Percentiles rank a stretch among this genome's conserved stretches.
These are phyloP conservation scores for Coriolopsis trogii DNA, from an alignment of 1,284 basidiomycete species.

Conservation along the genomic window DNA sequence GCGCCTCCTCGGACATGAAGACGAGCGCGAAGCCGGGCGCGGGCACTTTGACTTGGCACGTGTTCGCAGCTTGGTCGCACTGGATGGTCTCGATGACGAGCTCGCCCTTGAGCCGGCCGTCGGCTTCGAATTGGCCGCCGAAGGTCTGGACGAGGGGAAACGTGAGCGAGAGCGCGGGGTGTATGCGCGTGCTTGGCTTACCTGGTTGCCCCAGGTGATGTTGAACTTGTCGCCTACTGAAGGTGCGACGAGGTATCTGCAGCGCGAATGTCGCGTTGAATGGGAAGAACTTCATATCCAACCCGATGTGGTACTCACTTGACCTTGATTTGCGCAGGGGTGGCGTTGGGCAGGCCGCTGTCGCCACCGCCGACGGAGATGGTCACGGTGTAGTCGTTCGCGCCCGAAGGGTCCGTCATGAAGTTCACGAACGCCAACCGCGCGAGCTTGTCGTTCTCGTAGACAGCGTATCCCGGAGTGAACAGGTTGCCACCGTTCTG, in stretches of 20 bases:
- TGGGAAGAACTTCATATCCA: too few relatives aligned
- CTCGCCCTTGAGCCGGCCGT: slow-evolving; percentile 60
- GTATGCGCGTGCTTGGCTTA: slow-evolving; percentile 24
- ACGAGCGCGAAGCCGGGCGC: slow-evolving; percentile 76
- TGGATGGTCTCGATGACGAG: slow-evolving; percentile 52
- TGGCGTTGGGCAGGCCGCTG: slow-evolving; percentile 37
- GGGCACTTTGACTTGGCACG: slow-evolving; percentile 64
- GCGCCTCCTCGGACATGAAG: slow-evolving; percentile 57
- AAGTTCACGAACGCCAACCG: slow-evolving; percentile 74
- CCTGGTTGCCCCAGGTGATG: slow-evolving; percentile 74
- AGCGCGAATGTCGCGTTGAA: too few relatives aligned
- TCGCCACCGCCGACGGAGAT: slow-evolving; percentile 48
- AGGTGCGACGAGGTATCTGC: slow-evolving; percentile 54
- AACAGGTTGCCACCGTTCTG: slow-evolving; percentile 51
- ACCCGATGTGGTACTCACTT: too few relatives aligned
- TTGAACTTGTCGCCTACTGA: slow-evolving; percentile 66
- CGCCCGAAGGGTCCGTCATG: slow-evolving; percentile 54
- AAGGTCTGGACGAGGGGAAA: slow-evolving; percentile 53
- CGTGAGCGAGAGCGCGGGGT: neutral
- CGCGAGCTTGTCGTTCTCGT: slow-evolving; percentile 59
- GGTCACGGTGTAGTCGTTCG: slow-evolving; percentile 50
- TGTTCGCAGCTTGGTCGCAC: slow-evolving; percentile 52
- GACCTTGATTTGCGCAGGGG: slow-evolving; percentile 51
- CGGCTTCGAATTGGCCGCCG: slow-evolving; percentile 60
- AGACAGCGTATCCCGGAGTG: slow-evolving; percentile 76